Conservation (phyloP, 257 asterid genomes). For the Forsythia suspensa region DNA sequence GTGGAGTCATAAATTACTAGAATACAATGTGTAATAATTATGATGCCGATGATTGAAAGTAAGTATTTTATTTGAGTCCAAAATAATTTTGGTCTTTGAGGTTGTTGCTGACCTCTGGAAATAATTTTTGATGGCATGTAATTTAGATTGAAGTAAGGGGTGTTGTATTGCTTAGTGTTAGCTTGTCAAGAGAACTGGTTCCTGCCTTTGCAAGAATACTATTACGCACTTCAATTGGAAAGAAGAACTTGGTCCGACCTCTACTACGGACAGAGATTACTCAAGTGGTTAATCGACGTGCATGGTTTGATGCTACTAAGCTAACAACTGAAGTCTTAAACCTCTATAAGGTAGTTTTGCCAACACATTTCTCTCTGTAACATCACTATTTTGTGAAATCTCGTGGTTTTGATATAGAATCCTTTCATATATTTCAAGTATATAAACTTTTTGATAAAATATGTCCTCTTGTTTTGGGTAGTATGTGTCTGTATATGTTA, state of each 20-base stretch:
- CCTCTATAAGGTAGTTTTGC: slow-evolving; percentile 71
- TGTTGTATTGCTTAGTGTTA: slow-evolving; percentile 61
- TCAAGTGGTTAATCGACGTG: slow-evolving; percentile 92
- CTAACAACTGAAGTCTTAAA: slow-evolving; percentile 68
- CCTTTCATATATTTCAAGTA: background rate
- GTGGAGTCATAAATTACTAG: background rate
- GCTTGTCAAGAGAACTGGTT: slow-evolving; percentile 88
- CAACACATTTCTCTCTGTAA: background rate
- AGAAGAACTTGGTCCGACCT: slow-evolving; percentile 84
- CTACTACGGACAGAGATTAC: slow-evolving; percentile 85
- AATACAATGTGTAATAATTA: background rate
- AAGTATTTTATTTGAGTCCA: background rate
- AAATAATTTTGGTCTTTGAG: background rate
- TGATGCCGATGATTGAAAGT: background rate
- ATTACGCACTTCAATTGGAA: slow-evolving; percentile 80
- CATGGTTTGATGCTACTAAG: slow-evolving; percentile 94
- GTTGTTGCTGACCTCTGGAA: slow-evolving; percentile 3
- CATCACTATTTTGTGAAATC: background rate
- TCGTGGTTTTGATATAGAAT: background rate
- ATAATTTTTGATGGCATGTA: background rate
- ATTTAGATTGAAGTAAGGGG: slow-evolving; percentile 86
- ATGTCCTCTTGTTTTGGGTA: background rate
- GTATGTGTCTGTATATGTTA: background rate
- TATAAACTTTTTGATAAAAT: background rate
- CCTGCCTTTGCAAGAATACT: slow-evolving; percentile 90